A percentile compares a stretch with the other conserved stretches of the same genome.
Evolutionary conservation across 2,329 filamentous ascomycete genomes (phyloP).

Genomic region (Colletotrichum scovillei): DNA sequence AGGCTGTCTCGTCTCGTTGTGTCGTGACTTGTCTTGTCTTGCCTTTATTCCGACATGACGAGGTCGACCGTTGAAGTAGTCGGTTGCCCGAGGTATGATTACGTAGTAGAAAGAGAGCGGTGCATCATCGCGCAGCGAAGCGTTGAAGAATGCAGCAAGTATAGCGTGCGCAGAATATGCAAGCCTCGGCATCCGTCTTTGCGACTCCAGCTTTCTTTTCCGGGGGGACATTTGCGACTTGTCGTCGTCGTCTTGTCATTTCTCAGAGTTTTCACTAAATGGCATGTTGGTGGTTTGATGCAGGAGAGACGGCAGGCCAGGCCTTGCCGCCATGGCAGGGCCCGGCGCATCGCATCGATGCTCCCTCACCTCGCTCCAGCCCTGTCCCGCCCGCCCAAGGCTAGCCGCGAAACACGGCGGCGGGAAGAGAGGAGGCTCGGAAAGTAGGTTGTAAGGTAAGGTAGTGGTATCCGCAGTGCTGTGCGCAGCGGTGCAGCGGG

Average conservation of each 20-base stretch:
- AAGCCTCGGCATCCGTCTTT: conserved; percentile 14
- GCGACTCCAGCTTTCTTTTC: conserved; percentile 25
- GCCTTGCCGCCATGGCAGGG: conserved; percentile 5
- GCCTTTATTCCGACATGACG: conserved; percentile 14
- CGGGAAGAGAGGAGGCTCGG: conserved; percentile 17
- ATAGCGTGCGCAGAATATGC: conserved; percentile 27
- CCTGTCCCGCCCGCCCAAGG: conserved; percentile 12
- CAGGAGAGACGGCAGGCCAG: background rate
- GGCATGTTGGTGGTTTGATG: conserved; percentile 24
- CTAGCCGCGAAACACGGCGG: conserved; percentile 28
- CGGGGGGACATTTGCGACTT: background rate
- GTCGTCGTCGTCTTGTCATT: conserved; percentile 18
- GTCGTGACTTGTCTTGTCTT: conserved; percentile 9
- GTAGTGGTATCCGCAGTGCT: conserved; percentile 7
- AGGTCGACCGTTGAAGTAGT: conserved; percentile 6
- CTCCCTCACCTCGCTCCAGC: background rate
- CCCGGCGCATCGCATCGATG: conserved; percentile 5
- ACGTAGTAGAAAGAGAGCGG: conserved; percentile 1
- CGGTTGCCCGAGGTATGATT: conserved; percentile 1
- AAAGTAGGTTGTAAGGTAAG: background rate
- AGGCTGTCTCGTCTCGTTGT: conserved; percentile 7
- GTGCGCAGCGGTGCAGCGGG: conserved; percentile 28
- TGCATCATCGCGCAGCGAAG: conserved; percentile 15
- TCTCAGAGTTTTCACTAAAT: conserved; percentile 16
- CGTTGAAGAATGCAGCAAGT: conserved; percentile 32